Evolutionary conservation across 768 basidiomycete genomes (phyloP).

Genomic region (Inosperma sp.): DNA sequence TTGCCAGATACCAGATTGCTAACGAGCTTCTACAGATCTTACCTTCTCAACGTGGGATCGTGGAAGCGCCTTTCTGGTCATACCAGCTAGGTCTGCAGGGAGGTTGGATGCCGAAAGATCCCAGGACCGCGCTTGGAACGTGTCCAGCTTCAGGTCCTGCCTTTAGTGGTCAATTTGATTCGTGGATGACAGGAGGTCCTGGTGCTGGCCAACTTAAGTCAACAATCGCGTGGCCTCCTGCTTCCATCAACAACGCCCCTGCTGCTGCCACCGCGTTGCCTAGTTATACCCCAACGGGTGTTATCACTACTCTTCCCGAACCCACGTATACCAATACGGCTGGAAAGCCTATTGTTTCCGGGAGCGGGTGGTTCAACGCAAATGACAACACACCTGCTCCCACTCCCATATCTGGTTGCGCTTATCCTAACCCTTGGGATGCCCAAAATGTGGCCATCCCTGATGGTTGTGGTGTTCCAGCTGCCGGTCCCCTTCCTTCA

Average conservation of each 20-base stretch:
- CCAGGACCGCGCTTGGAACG: slow-evolving; percentile 46
- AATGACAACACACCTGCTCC: slow-evolving; percentile 45
- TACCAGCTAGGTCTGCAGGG: slow-evolving; percentile 40
- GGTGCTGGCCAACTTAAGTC: slow-evolving; percentile 47
- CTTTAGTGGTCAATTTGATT: slow-evolving; percentile 44
- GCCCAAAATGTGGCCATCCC: slow-evolving; percentile 33
- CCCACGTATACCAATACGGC: slow-evolving; percentile 36
- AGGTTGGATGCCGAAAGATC: slow-evolving; percentile 52
- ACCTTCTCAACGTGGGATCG: slow-evolving; percentile 32
- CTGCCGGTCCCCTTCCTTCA: slow-evolving; percentile 13
- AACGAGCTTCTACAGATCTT: slow-evolving; percentile 28
- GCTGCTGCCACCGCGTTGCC: slow-evolving; percentile 47
- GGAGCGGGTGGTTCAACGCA: slow-evolving; percentile 54
- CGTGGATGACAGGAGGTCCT: slow-evolving; percentile 71
- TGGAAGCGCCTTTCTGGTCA: slow-evolving; percentile 47
- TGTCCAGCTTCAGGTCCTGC: slow-evolving; percentile 49
- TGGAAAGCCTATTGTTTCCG: slow-evolving; percentile 38
- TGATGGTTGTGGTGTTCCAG: slow-evolving; percentile 20
- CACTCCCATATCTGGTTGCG: slow-evolving; percentile 49
- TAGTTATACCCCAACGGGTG: slow-evolving; percentile 64
- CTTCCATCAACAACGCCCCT: slow-evolving; percentile 36
- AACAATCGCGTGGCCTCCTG: slow-evolving; percentile 60
- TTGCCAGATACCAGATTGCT: neutral
- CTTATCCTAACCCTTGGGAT: slow-evolving; percentile 49
- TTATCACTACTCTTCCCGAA: slow-evolving; percentile 51